Conservation (phyloP, 495 filamentous ascomycete species). For the Penicillium egyptiacum region DNA sequence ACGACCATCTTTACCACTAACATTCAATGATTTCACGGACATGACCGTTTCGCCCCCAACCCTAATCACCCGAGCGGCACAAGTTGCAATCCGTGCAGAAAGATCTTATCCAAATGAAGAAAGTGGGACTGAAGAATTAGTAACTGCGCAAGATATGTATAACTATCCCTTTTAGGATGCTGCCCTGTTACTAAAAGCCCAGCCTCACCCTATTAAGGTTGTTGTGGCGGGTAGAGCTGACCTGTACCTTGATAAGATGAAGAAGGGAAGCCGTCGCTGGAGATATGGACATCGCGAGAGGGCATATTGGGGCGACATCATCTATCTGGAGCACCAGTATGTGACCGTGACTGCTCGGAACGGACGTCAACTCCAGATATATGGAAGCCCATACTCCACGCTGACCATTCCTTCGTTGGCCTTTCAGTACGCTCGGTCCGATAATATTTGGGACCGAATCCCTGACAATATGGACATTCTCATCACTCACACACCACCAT, state of each 20-base stretch:
- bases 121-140: background rate
- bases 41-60: background rate
- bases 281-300: background rate
- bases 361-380: background rate
- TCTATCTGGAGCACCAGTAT: background rate
- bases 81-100: background rate
- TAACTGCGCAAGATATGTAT: background rate
- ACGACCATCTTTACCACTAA: background rate
- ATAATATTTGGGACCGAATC: background rate
- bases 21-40: background rate
- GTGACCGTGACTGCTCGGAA: background rate
- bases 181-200: background rate
- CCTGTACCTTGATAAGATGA: background rate
- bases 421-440: background rate
- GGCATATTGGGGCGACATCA: background rate
- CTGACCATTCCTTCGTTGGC: background rate
- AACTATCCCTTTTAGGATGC: background rate
- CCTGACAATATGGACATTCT: background rate
- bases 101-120: background rate
- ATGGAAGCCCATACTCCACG: background rate
- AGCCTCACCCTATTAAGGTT: background rate
- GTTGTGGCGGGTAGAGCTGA: background rate
- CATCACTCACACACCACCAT: slow-evolving; percentile 8
- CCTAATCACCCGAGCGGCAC: background rate
- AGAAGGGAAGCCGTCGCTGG: background rate